These are phyloP conservation scores for Houttuynia cordata DNA, from an alignment of 164 flowering plant species.

Conservation along the genomic window DNA sequence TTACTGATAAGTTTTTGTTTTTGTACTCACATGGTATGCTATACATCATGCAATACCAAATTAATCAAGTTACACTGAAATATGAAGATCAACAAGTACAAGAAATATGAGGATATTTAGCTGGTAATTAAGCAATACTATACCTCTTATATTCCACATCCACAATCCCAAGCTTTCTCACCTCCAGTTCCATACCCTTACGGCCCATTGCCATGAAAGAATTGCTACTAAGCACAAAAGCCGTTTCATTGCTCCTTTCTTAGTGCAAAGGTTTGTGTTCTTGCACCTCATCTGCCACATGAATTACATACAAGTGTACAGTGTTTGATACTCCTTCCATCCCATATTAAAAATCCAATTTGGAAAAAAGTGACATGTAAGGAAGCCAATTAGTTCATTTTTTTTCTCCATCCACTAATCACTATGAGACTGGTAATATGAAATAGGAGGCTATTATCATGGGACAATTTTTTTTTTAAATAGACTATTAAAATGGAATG, in stretches of 20 bases:
- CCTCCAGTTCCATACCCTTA: conserved; percentile 28
- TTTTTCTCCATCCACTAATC: no score
- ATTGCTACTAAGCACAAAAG: conserved; percentile 57
- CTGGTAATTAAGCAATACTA: no score
- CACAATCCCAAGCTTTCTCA: conserved; percentile 42
- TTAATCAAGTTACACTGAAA: no score
- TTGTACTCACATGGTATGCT: conserved; percentile 77
- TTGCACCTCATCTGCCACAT: conserved; percentile 67
- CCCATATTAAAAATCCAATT: no score
- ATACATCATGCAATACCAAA: conserved; percentile 4
- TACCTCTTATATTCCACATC: conserved; percentile 86
- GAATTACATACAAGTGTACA: background rate
- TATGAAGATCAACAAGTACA: no score
- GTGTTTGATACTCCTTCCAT: background rate
- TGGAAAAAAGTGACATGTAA: no score
- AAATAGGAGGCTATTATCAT: no score
- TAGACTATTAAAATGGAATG: no score
- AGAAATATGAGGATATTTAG: no score
- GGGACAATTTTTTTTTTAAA: no score
- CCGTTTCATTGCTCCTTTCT: conserved; percentile 48
- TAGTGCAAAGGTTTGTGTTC: conserved; percentile 34
- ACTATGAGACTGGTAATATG: no score
- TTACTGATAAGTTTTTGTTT: conserved; percentile 46
- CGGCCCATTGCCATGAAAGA: conserved; percentile 67
- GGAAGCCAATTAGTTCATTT: no score